Conservation (phyloP, 768 basidiomycete genomes). For the Coprinopsis marcescibilis region DNA sequence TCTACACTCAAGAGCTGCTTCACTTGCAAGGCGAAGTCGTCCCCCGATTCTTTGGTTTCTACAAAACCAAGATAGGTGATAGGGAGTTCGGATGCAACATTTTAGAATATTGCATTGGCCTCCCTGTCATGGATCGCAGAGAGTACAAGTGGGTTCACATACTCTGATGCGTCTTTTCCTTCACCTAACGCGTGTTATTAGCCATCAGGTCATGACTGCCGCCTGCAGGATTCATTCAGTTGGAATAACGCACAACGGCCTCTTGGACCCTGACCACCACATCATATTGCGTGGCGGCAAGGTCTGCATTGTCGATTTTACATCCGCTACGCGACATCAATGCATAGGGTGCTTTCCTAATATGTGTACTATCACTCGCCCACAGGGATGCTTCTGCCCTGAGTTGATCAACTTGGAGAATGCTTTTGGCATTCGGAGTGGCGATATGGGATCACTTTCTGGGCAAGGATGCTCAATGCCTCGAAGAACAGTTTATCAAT, state of each 20-base stretch:
- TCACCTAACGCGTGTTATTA: slow-evolving; percentile 11
- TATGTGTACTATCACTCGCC: slow-evolving; percentile 2
- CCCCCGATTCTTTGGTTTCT: slow-evolving; percentile 34
- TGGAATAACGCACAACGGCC: slow-evolving; percentile 30
- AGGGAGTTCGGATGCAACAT: slow-evolving; percentile 27
- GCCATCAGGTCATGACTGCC: slow-evolving; percentile 27
- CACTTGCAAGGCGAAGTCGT: slow-evolving; percentile 33
- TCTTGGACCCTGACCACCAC: slow-evolving; percentile 22
- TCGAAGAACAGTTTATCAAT: too few relatives aligned
- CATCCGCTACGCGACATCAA: slow-evolving; percentile 22
- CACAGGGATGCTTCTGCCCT: slow-evolving; percentile 13
- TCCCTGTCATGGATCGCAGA: slow-evolving; percentile 6
- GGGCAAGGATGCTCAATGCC: too few relatives aligned
- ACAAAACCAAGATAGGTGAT: slow-evolving; percentile 20
- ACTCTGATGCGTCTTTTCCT: too few relatives aligned
- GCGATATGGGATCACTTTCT: too few relatives aligned
- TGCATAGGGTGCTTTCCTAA: slow-evolving; percentile 19
- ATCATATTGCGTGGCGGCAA: slow-evolving; percentile 24
- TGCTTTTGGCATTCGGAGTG: slow-evolving; percentile 13
- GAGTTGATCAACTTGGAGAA: slow-evolving; percentile 20
- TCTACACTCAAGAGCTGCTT: slow-evolving; percentile 28
- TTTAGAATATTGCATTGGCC: slow-evolving; percentile 31
- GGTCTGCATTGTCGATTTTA: slow-evolving; percentile 34
- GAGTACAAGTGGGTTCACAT: slow-evolving; percentile 23
- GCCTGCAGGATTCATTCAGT: slow-evolving; percentile 30